phyloP scores from a whole-genome alignment of 2,329 filamentous ascomycete genomes.

The Ophiognomonia clavigignenti-juglandacearum region DNA sequence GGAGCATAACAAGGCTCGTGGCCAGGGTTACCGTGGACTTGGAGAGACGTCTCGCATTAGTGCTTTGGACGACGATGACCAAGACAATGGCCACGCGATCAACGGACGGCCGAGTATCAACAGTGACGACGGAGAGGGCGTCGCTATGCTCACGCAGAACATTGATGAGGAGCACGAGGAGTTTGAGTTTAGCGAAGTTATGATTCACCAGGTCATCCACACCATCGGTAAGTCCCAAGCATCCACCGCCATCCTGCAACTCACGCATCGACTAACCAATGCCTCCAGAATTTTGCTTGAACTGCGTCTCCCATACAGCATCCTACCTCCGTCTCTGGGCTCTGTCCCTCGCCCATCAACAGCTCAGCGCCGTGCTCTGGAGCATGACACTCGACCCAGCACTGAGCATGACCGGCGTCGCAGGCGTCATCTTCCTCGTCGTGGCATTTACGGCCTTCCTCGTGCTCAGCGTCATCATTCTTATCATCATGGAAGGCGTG shows the following conservation, averaged over 20 bases:
- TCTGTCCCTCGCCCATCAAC: slow-evolving; percentile 92
- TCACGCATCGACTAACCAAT: no score
- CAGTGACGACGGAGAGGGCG: slow-evolving; percentile 75
- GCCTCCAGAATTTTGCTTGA: slow-evolving; percentile 89
- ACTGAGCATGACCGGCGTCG: slow-evolving; percentile 59
- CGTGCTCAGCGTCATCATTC: slow-evolving; percentile 60
- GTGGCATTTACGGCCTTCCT: slow-evolving; percentile 88
- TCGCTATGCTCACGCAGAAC: slow-evolving; percentile 85
- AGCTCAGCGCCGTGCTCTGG: slow-evolving; percentile 94
- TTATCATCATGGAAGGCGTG: slow-evolving; percentile 94
- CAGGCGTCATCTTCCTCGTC: slow-evolving; percentile 77
- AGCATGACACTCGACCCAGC: slow-evolving; percentile 85
- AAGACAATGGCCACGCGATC: slow-evolving; percentile 61
- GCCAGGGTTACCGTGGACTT: slow-evolving; percentile 86
- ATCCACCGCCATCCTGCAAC: no score
- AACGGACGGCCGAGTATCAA: slow-evolving; percentile 47
- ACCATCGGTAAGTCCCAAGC: slow-evolving; percentile 80
- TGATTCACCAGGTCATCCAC: slow-evolving; percentile 99
- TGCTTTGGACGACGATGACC: slow-evolving; percentile 83
- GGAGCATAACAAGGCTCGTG: slow-evolving; percentile 87
- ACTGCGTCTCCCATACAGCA: slow-evolving; percentile 97
- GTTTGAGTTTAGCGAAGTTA: slow-evolving; percentile 93
- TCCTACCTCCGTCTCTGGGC: slow-evolving; percentile 99
- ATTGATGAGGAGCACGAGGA: slow-evolving; percentile 80
- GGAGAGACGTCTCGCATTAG: slow-evolving; percentile 85